Evolutionary conservation across 306 rosid species (phyloP), one percentile per base, ranked within the genome.

Genomic region (Clitoria ternatea): DNA sequence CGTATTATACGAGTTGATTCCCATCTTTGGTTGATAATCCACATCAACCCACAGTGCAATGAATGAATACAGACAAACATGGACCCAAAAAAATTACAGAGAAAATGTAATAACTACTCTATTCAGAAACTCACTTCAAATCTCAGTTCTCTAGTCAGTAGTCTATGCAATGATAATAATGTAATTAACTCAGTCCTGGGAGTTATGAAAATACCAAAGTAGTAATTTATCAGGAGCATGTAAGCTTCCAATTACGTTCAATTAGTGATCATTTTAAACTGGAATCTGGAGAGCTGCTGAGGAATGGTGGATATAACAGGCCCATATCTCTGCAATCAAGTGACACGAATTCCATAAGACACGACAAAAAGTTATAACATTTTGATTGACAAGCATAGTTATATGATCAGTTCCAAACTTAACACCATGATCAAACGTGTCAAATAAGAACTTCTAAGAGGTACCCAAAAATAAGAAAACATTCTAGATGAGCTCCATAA

Each of bases 281-380:
- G 96, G 80, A 95, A 95, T 87, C 99, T 85, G 63, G 99, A 95
- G 39, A 95, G 93, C 82, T 91, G 99, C 77, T 91, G 97, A 8
- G 99, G 99, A 69, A 95, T 95, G 73, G 96, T 91, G 70, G 97
- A 95, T 77, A 95, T 95, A 69, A 95, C 97, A 7, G 96, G 96
- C 17, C 99, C 99, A 44, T 95, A 95, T 85, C 99, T 86, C 99
- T 95, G 96, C 70, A 79, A 63, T 36, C 72, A 49, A 42, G 61
- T 17, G 66, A 73, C 54, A 64, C 29, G 61, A 65, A 32, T 50
- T 27, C 76, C 17, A 65, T 22, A 39, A 64, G 55, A 70, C 36
- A 3, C 10, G 3, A 45, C 29, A 37, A 23, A 30, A 61, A 44
- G 36, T 22, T 40, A 64, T 19, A 65, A 56, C 22, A 73, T 61